Evolutionary conservation across 768 basidiomycete species (phyloP).

Genomic region (Auricularia cornea): DNA sequence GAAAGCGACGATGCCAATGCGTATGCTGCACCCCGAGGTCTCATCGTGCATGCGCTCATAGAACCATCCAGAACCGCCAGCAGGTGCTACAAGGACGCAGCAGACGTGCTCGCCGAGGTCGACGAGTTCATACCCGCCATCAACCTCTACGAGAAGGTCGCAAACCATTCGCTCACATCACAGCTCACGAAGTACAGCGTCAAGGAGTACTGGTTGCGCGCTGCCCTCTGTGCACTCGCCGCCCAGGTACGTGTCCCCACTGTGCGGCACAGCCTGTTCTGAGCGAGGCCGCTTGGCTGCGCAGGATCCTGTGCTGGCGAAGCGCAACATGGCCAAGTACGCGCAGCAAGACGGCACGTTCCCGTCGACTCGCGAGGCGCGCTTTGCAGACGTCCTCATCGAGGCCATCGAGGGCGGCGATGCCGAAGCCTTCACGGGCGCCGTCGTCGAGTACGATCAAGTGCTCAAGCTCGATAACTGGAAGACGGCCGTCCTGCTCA

Average conservation of each 20-base stretch:
- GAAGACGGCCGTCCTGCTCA: conserved; percentile 88
- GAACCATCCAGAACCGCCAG: conserved; percentile 70
- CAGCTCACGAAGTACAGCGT: conserved; percentile 95
- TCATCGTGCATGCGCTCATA: conserved; percentile 1
- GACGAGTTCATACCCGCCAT: conserved; percentile 83
- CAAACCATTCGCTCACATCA: conserved; percentile 69
- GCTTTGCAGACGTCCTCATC: conserved; percentile 69
- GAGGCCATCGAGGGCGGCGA: conserved; percentile 72
- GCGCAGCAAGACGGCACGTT: conserved; percentile 79
- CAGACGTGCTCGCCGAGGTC: conserved; percentile 86
- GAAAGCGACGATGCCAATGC: conserved; percentile 93
- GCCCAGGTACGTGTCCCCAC: conserved; percentile 52
- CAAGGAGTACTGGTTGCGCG: conserved; percentile 92
- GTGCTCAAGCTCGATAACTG: conserved; percentile 90
- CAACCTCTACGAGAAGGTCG: conserved; percentile 83
- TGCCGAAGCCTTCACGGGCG: conserved; percentile 64
- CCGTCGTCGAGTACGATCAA: conserved; percentile 89
- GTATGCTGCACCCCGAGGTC: conserved; percentile 41
- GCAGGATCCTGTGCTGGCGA: conserved; percentile 79
- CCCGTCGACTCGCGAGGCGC: conserved; percentile 81
- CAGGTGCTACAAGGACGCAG: conserved; percentile 91
- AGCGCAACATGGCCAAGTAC: conserved; percentile 72
- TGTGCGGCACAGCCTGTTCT: not conserved
- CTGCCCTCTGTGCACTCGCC: conserved; percentile 82
- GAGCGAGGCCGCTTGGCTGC: not conserved